Evolutionary conservation across 2,329 filamentous ascomycete species (phyloP), one percentile per base, ranked within the genome.

Genomic region (Aspergillus texensis): DNA sequence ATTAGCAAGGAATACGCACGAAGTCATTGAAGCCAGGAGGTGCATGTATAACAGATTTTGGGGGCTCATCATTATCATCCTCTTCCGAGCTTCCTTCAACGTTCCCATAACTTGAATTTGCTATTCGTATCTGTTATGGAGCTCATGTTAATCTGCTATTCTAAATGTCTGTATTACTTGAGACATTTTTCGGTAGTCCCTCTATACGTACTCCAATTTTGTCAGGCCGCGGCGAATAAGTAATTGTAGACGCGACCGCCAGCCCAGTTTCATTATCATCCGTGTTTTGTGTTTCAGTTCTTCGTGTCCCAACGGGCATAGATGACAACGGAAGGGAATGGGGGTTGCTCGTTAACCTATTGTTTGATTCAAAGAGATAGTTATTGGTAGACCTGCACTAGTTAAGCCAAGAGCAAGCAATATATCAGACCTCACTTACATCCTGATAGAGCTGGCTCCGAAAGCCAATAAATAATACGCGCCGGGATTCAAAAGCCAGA

Each of bases 21-120:
- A 95, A 96, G 70, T 87, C 87, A 61, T 88, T 86, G 77, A 95
- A 97, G 65, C 90, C 92, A 67, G 92, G 85, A 0, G 94, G 93
- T 19, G 92, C 92, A 82, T 97, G 94, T 69, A 97, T 97, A 60
- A 96, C 94, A 1, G 94, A 97, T 59, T 92, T 86, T 28, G 93
- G 90, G 69, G 79, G 74, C 58, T 80, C 79, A 60, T 94, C 92
- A 68, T 96, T 92, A 65, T 88, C 89, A 16, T 41, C n/a, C 28
- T 85, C 85, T 59, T 81, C 28, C 8, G 14, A 6, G 6, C 48
- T 80, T 57, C 65, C 45, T 58, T 62, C 65, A 28, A 62, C 65
- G 24, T 62, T 66, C n/a, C 59, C 61, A 9, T 62, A 62, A 60
- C 59, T 56, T 43, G 65, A 60, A 53, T 67, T 69, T 26, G 65